A percentile compares a stretch with the other conserved stretches of the same genome.
Evolutionary conservation across 805 yeast genomes (phyloP).

Genomic region (Kodamaea lidongshanica): DNA sequence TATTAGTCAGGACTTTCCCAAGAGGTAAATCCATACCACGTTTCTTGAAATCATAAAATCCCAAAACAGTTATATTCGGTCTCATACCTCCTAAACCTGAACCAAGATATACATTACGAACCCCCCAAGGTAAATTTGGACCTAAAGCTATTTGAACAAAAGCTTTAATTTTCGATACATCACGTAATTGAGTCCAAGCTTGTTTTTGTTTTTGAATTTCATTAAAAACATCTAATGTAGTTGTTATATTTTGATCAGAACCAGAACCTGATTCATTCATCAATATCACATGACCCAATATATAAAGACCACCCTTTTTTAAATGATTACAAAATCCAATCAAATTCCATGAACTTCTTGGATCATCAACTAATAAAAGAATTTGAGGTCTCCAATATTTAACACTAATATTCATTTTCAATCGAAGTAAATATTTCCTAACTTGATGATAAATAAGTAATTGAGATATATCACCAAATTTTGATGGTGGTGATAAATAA

Average conservation of each 20-base stretch:
- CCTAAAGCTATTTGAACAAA: conserved; percentile 91
- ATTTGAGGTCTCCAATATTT: conserved; percentile 99
- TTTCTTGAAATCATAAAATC: conserved; percentile 66
- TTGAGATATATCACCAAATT: conserved; percentile 98
- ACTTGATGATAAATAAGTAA: conserved; percentile 94
- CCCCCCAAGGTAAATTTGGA: conserved; percentile 90
- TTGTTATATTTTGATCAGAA: conserved; percentile 16
- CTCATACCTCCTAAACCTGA: conserved; percentile 98
- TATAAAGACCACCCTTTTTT: conserved; percentile 91
- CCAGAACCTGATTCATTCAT: conserved; percentile 34
- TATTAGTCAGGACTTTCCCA: conserved; percentile 10
- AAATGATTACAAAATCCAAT: conserved; percentile 89
- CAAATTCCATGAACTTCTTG: conserved; percentile 85
- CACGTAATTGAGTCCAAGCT: conserved; percentile 83
- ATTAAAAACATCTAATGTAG: conserved; percentile 41
- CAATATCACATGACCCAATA: conserved; percentile 86
- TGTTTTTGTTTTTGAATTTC: conserved; percentile 67
- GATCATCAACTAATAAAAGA: conserved; percentile 80
- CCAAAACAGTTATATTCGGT: conserved; percentile 90
- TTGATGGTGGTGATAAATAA: conserved; percentile 87
- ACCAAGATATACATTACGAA: conserved; percentile 82
- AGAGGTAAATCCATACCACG: conserved; percentile 31
- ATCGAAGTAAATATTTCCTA: conserved; percentile 75
- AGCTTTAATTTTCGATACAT: conserved; percentile 73
- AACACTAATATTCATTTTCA: conserved; percentile 82